Percentiles rank a stretch among this genome's conserved stretches.
Conservation (phyloP, 2,329 filamentous ascomycete genomes). For the Aspergillus sp. region DNA sequence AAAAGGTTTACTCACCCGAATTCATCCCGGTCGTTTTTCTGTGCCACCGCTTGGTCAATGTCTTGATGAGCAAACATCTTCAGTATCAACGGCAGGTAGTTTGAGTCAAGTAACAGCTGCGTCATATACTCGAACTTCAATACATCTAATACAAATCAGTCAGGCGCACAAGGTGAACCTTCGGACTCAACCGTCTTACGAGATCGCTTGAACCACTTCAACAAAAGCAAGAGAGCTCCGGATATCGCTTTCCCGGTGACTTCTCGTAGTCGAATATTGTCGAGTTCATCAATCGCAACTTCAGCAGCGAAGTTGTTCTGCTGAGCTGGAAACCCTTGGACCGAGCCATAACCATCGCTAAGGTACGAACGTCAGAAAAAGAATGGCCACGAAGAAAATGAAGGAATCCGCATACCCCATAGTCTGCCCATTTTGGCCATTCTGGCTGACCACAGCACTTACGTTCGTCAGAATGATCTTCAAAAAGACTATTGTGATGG, state of each 20-base stretch:
- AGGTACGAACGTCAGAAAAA: not conserved
- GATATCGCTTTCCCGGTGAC: constrained; percentile 87
- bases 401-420: constrained; percentile 34
- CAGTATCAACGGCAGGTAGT: constrained; percentile 83
- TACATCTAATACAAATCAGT: constrained; percentile 53
- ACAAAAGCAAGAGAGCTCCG: constrained; percentile 72
- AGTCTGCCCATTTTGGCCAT: constrained; percentile 38
- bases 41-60: constrained; percentile 80
- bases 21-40: constrained; percentile 72
- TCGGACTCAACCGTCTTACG: constrained; percentile 50
- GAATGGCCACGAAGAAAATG: not conserved
- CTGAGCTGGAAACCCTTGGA: constrained; percentile 19
- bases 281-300: constrained; percentile 60
- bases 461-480: constrained; percentile 84
- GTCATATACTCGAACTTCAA: constrained; percentile 94
- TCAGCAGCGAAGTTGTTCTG: constrained; percentile 22
- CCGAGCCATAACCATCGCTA: constrained; percentile 19
- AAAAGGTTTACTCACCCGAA: constrained; percentile 53
- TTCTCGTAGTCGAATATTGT: constrained; percentile 72
- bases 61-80: constrained; percentile 95
- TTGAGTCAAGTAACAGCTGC: constrained; percentile 86
- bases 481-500: constrained; percentile 82
- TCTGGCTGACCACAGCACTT: constrained; percentile 66
- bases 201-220: constrained; percentile 95
- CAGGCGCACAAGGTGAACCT: not conserved